phyloP scores from a whole-genome alignment of 1,139 yeast species.

The Hyphopichia buzzinii region DNA sequence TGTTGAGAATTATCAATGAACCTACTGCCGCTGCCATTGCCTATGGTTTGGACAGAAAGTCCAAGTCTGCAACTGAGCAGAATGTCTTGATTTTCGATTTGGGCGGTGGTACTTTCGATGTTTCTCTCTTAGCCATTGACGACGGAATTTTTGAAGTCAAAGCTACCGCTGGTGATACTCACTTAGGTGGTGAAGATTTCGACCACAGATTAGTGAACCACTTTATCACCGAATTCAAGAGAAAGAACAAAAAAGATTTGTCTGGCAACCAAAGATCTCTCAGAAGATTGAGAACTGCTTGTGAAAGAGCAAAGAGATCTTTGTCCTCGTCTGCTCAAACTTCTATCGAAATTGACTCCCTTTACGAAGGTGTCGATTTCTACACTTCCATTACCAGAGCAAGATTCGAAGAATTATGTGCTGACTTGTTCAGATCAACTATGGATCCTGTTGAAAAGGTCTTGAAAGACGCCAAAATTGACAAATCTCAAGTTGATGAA shows the following conservation, averaged over 20 bases:
- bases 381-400: conserved; percentile 42
- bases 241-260: conserved; percentile 39
- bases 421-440: conserved; percentile 38
- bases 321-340: conserved; percentile 39
- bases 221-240: conserved; percentile 37
- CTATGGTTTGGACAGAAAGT: conserved; percentile 69
- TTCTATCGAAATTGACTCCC: conserved; percentile 37
- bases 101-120: conserved; percentile 99
- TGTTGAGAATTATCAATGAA: conserved; percentile 59
- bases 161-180: conserved; percentile 98
- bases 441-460: conserved; percentile 41
- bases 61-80: conserved; percentile 57
- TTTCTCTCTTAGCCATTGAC: conserved; percentile 85
- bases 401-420: conserved; percentile 41
- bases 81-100: conserved; percentile 89
- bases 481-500: conserved; percentile 37
- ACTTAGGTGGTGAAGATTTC: conserved; percentile 88
- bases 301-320: conserved; percentile 42
- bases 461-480: conserved; percentile 38
- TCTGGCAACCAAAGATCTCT: conserved; percentile 39
- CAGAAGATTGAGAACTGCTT: conserved; percentile 42
- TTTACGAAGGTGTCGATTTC: conserved; percentile 39
- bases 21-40: conserved; percentile 68
- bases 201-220: conserved; percentile 38
- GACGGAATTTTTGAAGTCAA: conserved; percentile 96